Evolutionary conservation across 2,329 filamentous ascomycete species (phyloP), one percentile per base, ranked within the genome.

Genomic region (Fusarium napiforme): DNA sequence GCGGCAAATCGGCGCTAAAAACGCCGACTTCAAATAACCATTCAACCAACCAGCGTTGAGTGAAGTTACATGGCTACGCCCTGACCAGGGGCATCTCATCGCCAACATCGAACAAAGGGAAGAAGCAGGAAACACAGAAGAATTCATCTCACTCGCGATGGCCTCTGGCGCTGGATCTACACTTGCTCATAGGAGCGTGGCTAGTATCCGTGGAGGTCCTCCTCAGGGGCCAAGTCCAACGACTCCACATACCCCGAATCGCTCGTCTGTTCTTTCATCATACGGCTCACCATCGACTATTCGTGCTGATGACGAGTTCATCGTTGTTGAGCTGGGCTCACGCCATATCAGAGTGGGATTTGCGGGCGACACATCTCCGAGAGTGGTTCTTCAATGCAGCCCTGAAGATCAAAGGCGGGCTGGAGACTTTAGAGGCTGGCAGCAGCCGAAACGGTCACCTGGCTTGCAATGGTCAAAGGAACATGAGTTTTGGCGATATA

Each of bases 301-400:
- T 75, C 86, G 91, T 78, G 84, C 92, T 77, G 95, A 97, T 77
- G 96, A 99, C 78, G 96, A 98, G 75, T 86, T 92, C 11, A 83
- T 97, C 9, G 88, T 99, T 46, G 86, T 98, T 58, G 95, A 98
- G 80, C 81, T 98, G 40, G 95, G 95, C 2, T 89, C 93, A 15
- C 90, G 96, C 28, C 92, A 91, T 81, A 82, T 98, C 32, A 90
- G 93, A 49, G 92, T 93, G 15, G 96, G 96, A 1, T 96, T 98
- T 79, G 93, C 95, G 10, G 95, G 95, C 58, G 95, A 97, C 81
- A 88, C 91, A 47, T 83, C 86, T 7, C 95, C 95, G 75, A 97
- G 96, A 80, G 88, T 87, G 2, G 86, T 88, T 19, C 84, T 95
- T 28, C 86, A 88, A 28, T 96, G 95, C 80, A 90, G 91, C 1